Base-by-base conservation (phyloP, 2,329 filamentous ascomycete species). In the Curvularia sp. region DNA sequence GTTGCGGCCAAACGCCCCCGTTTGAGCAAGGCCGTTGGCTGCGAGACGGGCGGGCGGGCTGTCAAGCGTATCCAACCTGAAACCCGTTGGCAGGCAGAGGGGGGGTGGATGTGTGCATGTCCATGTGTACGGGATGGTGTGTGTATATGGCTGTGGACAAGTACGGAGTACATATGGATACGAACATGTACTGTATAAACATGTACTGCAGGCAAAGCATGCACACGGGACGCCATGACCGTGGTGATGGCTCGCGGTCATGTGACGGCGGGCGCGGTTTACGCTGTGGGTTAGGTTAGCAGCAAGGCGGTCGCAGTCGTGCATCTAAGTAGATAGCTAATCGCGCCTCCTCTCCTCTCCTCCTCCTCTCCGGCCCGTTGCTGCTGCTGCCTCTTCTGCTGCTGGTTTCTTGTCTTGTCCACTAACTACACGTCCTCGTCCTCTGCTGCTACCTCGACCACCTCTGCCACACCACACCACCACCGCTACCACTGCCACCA, bases 211-310 rank as follows among this genome's bases (percentile, higher is more conserved):
- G 4, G 8, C 26, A 28, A 8, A 5, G 28, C 9, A 10, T 31
- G 28, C 9, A 31, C 28, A 7, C 28, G 28, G 28, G 18, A 18
- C 18, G 18, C 18, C 28, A 9, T 9, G 28, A 31, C 28, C 28
- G 28, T 20, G n/a, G 30, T n/a, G 35, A n/a, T 28, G 22, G 43
- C 38, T 31, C 12, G 20, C 18, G 31, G 57, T 53, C 60, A 62
- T 60, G 60, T 62, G 60, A 62, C 53, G 49, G 41, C 44, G 28
- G 26, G 24, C 38, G 48, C 47, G 50, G 50, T 38, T 50, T 35
- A 24, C 54, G 60, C 54, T 49, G 55, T 54, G 43, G 50, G 55
- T 49, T 54, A 57, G 50, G 55, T 49, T 54, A 57, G 55, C 20
- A 49, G 55, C 49, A 57, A 43, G 55, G 55, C 55, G 43, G 42